Base-by-base conservation (phyloP, 257 asterid genomes). In the Nicotiana benthamiana region DNA sequence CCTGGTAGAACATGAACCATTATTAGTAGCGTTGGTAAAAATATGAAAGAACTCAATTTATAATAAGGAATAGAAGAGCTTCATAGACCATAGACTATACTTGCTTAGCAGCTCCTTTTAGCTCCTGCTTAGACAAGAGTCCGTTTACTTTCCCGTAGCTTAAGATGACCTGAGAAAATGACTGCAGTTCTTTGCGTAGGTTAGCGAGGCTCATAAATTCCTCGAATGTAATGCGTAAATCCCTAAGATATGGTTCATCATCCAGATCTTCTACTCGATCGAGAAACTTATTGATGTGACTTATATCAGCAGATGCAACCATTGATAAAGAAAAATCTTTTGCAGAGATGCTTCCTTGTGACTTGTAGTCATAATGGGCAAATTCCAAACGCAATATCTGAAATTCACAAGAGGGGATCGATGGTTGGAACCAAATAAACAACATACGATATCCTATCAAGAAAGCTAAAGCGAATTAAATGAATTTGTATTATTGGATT, bases 281-380 rank as follows among this genome's bases (percentile, higher is more conserved):
- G 27, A 95, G 97, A 87, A 95, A 95, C 89, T 86, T 91, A 92
- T 89, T 85, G 84, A 95, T 91, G 85, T 90, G 91, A 36, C 91
- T 86, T 86, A 91, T 92, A 40, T 95, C 98, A 81, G 98, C 98
- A 70, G 99, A 86, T 66, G 98, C 92, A 76, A 95, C 94, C 93
- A 92, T 86, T 30, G 97, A 93, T 65, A 92, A 53, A 6, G 90
- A 87, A 36, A 95, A 95, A 83, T 95, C 98, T 87, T 89, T 92
- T 0, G 98, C 93, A 59, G 94, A 87, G 85, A 91, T 93, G 51
- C 84, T 88, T 80, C 98, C 99, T 79, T 83, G 90, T 30, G 93
- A 91, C 86, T 91, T 95, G 85, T 68, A 83, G 80, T 93, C 97
- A 48, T 95, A 93, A 81, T 93, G 99, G 3, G 89, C 88, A 65